Conservation (phyloP, 1,139 yeast species). For the Entelexis paramagnoliae region DNA sequence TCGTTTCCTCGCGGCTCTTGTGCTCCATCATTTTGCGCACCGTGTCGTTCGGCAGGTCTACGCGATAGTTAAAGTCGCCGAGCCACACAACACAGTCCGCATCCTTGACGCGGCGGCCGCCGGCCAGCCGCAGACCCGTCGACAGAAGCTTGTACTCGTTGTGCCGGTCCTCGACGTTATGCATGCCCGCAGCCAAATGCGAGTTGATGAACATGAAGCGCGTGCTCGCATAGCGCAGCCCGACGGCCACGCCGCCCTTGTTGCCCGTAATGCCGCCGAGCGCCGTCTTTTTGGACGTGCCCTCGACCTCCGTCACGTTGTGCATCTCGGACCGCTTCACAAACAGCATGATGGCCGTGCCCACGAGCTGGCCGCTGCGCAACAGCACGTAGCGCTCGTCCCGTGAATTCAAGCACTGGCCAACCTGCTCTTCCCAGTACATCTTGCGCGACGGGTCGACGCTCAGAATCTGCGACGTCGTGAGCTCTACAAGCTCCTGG, state of each 20-base stretch:
- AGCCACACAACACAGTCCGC: constrained; percentile 88
- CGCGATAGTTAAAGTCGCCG: constrained; percentile 90
- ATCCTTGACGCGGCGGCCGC: constrained; percentile 58
- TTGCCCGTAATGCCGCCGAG: constrained; percentile 87
- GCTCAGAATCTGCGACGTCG: constrained; percentile 80
- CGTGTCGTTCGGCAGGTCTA: constrained; percentile 62
- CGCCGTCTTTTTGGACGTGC: constrained; percentile 77
- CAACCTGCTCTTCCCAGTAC: constrained; percentile 70
- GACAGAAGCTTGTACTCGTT: constrained; percentile 77
- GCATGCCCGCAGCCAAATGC: constrained; percentile 88
- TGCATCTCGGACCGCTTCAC: constrained; percentile 52
- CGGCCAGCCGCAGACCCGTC: constrained; percentile 64
- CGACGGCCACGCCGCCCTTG: constrained; percentile 83
- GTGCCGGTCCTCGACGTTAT: constrained; percentile 75
- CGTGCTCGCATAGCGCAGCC: constrained; percentile 67
- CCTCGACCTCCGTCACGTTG: constrained; percentile 63
- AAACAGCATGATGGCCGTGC: constrained; percentile 69
- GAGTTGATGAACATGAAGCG: constrained; percentile 77
- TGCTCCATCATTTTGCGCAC: constrained; percentile 50
- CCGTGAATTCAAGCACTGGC: constrained; percentile 44
- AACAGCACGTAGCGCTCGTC: constrained; percentile 50
- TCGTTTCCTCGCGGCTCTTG: constrained; percentile 20
- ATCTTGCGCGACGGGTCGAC: constrained; percentile 62
- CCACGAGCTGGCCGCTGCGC: constrained; percentile 88
- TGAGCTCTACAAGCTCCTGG: constrained; percentile 85